Base-by-base conservation (phyloP, 2,329 filamentous ascomycete species). In the Apiospora phragmitis region DNA sequence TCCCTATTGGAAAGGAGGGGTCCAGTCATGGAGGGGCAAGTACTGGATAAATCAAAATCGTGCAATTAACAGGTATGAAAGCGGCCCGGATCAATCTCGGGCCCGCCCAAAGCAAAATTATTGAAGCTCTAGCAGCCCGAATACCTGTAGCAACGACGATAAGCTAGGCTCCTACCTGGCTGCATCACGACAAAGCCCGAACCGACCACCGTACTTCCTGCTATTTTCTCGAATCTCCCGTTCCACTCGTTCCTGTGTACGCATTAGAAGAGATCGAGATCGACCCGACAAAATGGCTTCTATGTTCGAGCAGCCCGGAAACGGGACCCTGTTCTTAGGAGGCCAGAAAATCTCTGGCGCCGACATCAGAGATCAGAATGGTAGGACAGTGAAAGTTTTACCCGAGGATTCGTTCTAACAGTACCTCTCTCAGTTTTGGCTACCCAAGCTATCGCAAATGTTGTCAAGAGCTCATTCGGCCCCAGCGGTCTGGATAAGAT, bases 401-500 rank as follows among this genome's bases (percentile, higher is more conserved):
- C n/a, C 9, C 41, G 49, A 66, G n/a, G 16, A 70, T n/a, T 74
- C 77, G 45, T 29, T 75, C 78, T 79, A 68, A 79, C 69, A 70
- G 9, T n/a, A n/a, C 59, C 45, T 45, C 3, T 7, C 9, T 66
- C 38, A 95, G 96, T 98, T 67, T 90, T 94, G 76, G 96, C 96
- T 76, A 98, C 96, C 65, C 94, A 98, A 82, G 94, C 95, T 71
- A 98, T 99, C 79, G 93, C 96, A 78, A 99, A 98, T 90, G 95
- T 99, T 72, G 94, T 99, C 83, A 98, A 97, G 87, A 97, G 94
- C 83, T 99, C 96, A 21, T 99, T 99, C 81, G 96, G 96, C 70
- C 96, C 96, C 68, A 97, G 94, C 73, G 96, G 96, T 67, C 89
- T 99, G 75, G 96, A 99, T 83, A 99, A 99, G 90, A 99, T 99